Base-by-base conservation (phyloP, 352 stramenopile genomes). In the Pythium monospermum region DNA sequence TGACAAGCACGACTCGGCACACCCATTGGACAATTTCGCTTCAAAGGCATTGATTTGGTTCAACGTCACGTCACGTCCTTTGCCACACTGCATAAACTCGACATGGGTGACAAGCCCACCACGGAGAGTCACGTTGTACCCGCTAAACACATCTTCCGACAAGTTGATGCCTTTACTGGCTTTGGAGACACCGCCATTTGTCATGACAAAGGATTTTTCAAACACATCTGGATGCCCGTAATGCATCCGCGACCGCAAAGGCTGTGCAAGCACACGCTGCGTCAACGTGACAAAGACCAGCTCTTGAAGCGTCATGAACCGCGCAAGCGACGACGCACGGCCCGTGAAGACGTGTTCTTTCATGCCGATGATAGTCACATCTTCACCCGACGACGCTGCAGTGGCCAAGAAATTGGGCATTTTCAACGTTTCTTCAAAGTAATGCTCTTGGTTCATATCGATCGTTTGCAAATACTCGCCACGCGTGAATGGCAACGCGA, bases 361-460 rank as follows among this genome's bases (percentile, higher is more conserved):
- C 84, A 95, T 95, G 38, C 84, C 84, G 28, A 93, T 87, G 21
- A 93, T 83, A 27, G 81, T 91, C 43, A 89, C 83, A 41, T 86
- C 78, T 52, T 93, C 72, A 5, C 61, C 64, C 4, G 59, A 73
- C 11, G 57, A 57, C 4, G 68, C 76, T 18, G 75, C 75, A 13
- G 79, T 91, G 5, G 82, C 81, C 48, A 95, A 50, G 46, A 95
- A 92, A 50, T 92, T 92, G 0, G 83, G 81, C 67, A 95, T 93
- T 63, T 94, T 95, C 16, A 95, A 55, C 21, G 75, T 83, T 49
- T 94, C 83, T 59, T 95, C 85, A 27, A 93, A 82, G 61, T 94
- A 94, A 45, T 93, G 81, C 39, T 95, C 85, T 57, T 95, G 85
- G 59, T 95, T 95, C 85, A 94, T 94, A 69, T 95, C 85, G 47